Evolutionary conservation across 2,329 filamentous ascomycete genomes (phyloP).

Genomic region (Penicillium hordei): DNA sequence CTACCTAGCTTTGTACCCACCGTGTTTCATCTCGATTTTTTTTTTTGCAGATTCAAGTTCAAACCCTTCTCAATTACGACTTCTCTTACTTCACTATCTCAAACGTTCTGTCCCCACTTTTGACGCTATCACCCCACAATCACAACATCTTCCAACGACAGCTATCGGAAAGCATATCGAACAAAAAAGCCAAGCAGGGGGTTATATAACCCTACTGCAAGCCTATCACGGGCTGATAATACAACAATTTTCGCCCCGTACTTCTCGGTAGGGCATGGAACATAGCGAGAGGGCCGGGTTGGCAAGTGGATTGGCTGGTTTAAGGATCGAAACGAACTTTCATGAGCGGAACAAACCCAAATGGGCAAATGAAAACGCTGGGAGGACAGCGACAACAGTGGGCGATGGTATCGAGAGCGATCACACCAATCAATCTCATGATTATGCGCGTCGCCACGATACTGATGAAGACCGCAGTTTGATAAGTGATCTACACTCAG

Average conservation of each 20-base stretch:
- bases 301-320: slow-evolving; percentile 30
- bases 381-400: slow-evolving; percentile 27
- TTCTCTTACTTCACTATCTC: background rate
- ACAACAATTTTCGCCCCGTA: slow-evolving; percentile 16
- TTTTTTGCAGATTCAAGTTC: background rate
- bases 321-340: slow-evolving; percentile 44
- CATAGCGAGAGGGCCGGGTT: slow-evolving; percentile 34
- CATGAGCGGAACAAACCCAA: slow-evolving; percentile 24
- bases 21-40: background rate
- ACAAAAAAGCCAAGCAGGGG: slow-evolving; percentile 14
- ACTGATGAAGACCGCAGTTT: slow-evolving; percentile 43
- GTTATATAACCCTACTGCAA: slow-evolving; percentile 26
- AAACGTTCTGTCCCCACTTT: slow-evolving; percentile 18
- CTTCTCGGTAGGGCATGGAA: slow-evolving; percentile 40
- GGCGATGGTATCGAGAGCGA: slow-evolving; percentile 41
- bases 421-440: slow-evolving; percentile 37
- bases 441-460: slow-evolving; percentile 36
- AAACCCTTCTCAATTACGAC: background rate
- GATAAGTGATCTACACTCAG: slow-evolving; percentile 42
- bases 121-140: slow-evolving; percentile 24
- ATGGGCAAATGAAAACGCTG: slow-evolving; percentile 27
- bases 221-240: slow-evolving; percentile 13
- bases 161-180: slow-evolving; percentile 9
- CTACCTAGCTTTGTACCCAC: slow-evolving; percentile 6
- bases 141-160: slow-evolving; percentile 8